These are phyloP conservation scores for Sugiyamaella castrensis DNA, from an alignment of 1,139 yeast species.

Conservation along the genomic window DNA sequence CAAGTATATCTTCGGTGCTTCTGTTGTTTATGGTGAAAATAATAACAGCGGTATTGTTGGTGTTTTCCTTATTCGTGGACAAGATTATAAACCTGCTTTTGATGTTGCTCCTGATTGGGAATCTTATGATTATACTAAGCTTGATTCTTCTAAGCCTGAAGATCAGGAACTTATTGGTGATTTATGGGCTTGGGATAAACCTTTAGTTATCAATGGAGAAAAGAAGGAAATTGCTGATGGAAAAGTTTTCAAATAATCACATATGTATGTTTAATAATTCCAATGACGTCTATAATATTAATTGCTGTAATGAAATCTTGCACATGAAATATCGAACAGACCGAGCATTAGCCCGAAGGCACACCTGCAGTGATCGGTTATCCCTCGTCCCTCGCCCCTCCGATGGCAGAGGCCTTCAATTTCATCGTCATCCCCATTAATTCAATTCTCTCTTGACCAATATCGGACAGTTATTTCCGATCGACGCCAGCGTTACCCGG, in stretches of 20 bases:
- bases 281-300: too few relatives aligned
- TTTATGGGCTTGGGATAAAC: constrained; percentile 87
- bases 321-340: too few relatives aligned
- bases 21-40: constrained; percentile 97
- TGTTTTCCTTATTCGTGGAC: constrained; percentile 94
- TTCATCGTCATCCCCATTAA: too few relatives aligned
- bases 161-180: constrained; percentile 68
- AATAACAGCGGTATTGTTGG: constrained; percentile 97
- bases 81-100: constrained; percentile 85
- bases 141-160: constrained; percentile 64
- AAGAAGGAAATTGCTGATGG: constrained; percentile 72
- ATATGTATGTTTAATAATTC: not conserved
- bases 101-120: constrained; percentile 99
- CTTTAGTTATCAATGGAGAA: constrained; percentile 63
- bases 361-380: too few relatives aligned
- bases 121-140: constrained; percentile 64
- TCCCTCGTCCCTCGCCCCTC: not conserved
- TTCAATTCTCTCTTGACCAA: too few relatives aligned
- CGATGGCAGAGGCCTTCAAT: constrained; percentile 1
- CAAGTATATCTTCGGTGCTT: constrained; percentile 90
- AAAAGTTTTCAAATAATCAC: constrained; percentile 68
- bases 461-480: too few relatives aligned
- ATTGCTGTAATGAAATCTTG: too few relatives aligned
- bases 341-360: too few relatives aligned
- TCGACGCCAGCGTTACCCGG: too few relatives aligned